phyloP scores from a whole-genome alignment of 306 rosid genomes.

The Abrus pulchellus region DNA sequence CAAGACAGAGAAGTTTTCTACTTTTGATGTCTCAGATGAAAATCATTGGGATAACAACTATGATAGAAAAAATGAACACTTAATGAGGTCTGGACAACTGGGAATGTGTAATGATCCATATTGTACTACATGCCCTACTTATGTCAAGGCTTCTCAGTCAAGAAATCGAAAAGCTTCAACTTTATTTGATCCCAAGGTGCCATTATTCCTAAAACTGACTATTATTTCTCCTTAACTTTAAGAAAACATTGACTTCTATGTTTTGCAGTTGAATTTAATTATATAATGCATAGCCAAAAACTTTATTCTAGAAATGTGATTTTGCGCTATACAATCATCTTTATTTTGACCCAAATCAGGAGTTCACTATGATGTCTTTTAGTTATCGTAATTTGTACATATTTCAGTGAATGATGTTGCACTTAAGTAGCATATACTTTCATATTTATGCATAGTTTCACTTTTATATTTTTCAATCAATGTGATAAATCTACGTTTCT shows the following conservation, averaged over 20 bases:
- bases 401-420: conserved; percentile 17
- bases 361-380: not conserved
- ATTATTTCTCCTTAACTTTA: not conserved
- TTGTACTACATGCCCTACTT: conserved; percentile 90
- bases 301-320: not conserved
- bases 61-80: conserved; percentile 68
- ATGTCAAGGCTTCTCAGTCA: conserved; percentile 59
- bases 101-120: conserved; percentile 95
- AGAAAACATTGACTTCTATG: not conserved
- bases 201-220: conserved; percentile 47
- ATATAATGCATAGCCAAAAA: not conserved
- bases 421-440: conserved; percentile 8
- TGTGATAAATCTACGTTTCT: not conserved
- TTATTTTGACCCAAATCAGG: conserved; percentile 9
- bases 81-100: conserved; percentile 85
- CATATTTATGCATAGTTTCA: not conserved
- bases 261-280: conserved; percentile 28
- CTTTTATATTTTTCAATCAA: not conserved
- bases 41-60: conserved; percentile 56
- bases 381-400: not conserved
- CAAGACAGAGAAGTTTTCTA: conserved; percentile 52
- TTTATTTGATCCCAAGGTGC: conserved; percentile 70
- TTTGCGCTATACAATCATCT: not conserved
- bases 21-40: conserved; percentile 38
- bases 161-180: conserved; percentile 53